Evolutionary conservation across 2,329 filamentous ascomycete species (phyloP).

Genomic region (Xylariaceae sp.): DNA sequence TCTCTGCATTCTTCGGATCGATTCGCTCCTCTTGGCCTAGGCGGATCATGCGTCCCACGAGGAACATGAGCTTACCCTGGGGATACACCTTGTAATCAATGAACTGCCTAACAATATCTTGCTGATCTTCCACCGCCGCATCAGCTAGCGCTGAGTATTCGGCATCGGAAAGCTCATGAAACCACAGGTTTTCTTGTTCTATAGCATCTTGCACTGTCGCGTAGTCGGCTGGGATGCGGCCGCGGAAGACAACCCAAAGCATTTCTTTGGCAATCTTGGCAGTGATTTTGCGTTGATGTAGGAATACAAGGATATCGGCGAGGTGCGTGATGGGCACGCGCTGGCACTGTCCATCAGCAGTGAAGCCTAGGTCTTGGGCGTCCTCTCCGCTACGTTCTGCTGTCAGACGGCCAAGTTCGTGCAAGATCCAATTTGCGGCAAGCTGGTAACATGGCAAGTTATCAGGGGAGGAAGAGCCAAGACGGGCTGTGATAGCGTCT

Average conservation of each 20-base stretch:
- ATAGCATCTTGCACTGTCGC: slow-evolving; percentile 40
- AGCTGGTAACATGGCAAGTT: slow-evolving; percentile 38
- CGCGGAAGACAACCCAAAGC: slow-evolving; percentile 47
- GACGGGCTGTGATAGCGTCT: slow-evolving; percentile 31
- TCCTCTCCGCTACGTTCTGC: slow-evolving; percentile 33
- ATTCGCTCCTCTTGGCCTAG: slow-evolving; percentile 50
- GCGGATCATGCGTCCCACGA: slow-evolving; percentile 56
- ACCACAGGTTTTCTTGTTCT: slow-evolving; percentile 48
- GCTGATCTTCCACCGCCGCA: slow-evolving; percentile 40
- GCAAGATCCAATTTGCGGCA: slow-evolving; percentile 64
- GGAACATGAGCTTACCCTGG: slow-evolving; percentile 56
- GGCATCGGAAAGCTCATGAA: slow-evolving; percentile 41
- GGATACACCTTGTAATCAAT: slow-evolving; percentile 41
- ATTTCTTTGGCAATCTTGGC: slow-evolving; percentile 56
- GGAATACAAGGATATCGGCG: slow-evolving; percentile 46
- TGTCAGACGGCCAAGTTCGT: slow-evolving; percentile 68
- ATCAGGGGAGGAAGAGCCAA: slow-evolving; percentile 11
- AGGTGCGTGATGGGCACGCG: slow-evolving; percentile 44
- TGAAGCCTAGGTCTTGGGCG: slow-evolving; percentile 31
- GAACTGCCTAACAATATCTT: slow-evolving; percentile 44
- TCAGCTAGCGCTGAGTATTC: slow-evolving; percentile 48
- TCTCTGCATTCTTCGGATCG: slow-evolving; percentile 48
- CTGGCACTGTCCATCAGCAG: slow-evolving; percentile 41
- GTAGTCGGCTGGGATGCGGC: slow-evolving; percentile 35
- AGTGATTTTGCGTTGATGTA: slow-evolving; percentile 47